A percentile compares a stretch with the other conserved stretches of the same genome.
phyloP scores from a whole-genome alignment of 805 yeast genomes.

The Priceomyces castillae region DNA sequence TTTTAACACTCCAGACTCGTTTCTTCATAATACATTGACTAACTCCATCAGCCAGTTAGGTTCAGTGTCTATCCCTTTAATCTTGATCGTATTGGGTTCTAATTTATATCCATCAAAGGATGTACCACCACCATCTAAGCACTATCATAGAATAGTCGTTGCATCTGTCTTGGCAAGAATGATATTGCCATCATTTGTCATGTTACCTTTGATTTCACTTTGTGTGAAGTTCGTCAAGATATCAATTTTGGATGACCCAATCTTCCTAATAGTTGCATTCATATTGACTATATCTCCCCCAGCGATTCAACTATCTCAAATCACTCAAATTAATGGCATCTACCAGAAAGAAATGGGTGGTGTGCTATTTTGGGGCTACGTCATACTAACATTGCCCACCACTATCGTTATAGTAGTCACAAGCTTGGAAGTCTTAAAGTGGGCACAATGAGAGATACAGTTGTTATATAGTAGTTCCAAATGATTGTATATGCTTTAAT shows the following conservation, averaged over 20 bases:
- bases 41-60: slow-evolving; percentile 65
- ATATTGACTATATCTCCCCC: slow-evolving; percentile 78
- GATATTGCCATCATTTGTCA: slow-evolving; percentile 69
- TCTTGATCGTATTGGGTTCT: slow-evolving; percentile 74
- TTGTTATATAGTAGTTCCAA: background rate
- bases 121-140: slow-evolving; percentile 61
- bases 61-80: slow-evolving; percentile 72
- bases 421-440: slow-evolving; percentile 57
- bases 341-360: slow-evolving; percentile 83
- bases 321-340: slow-evolving; percentile 70
- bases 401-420: slow-evolving; percentile 70
- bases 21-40: slow-evolving; percentile 63
- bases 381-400: slow-evolving; percentile 69
- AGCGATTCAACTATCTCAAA: slow-evolving; percentile 79
- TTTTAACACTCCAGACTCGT: slow-evolving; percentile 52
- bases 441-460: slow-evolving; percentile 32
- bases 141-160: slow-evolving; percentile 59
- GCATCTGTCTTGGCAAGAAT: slow-evolving; percentile 74
- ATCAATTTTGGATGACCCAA: slow-evolving; percentile 77
- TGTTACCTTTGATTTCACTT: slow-evolving; percentile 64
- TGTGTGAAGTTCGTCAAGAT: slow-evolving; percentile 62
- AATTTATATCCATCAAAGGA: slow-evolving; percentile 68
- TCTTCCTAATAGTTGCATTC: slow-evolving; percentile 72
- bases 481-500: background rate
- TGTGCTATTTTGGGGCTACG: slow-evolving; percentile 80